phyloP scores from a whole-genome alignment of 2,329 filamentous ascomycete genomes.

The Calonectria multiphialidica region DNA sequence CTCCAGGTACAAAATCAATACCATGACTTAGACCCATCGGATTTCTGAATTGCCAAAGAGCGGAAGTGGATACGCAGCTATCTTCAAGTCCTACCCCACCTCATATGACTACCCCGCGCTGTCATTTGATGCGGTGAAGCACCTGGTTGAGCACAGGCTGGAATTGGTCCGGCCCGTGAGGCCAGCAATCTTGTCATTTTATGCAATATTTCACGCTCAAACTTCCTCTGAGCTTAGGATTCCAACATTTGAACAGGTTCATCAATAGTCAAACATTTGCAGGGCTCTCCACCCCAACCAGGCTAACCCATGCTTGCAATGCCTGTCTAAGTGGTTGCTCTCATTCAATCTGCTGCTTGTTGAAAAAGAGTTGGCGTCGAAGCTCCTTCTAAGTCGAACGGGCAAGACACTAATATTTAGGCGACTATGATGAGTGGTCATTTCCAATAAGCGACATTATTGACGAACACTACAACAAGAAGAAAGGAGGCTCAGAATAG shows the following conservation, averaged over 20 bases:
- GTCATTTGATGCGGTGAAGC: not conserved
- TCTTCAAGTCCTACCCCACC: not conserved
- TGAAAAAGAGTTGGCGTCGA: not conserved
- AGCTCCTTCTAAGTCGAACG: not conserved
- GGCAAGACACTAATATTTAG: not conserved
- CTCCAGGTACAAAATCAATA: not conserved
- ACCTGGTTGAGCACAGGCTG: not conserved
- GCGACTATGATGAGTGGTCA: not conserved
- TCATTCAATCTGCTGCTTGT: not conserved
- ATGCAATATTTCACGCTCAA: not conserved
- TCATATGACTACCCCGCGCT: not conserved
- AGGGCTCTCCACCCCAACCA: not conserved
- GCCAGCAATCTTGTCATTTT: not conserved
- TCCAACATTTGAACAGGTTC: not conserved
- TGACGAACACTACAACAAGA: not conserved
- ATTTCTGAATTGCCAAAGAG: not conserved
- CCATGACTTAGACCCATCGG: not conserved
- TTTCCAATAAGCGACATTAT: not conserved
- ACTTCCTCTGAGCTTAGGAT: not conserved
- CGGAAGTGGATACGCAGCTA: not conserved
- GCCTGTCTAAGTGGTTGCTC: not conserved
- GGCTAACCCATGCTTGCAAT: too few relatives aligned
- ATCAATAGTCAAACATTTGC: too few relatives aligned
- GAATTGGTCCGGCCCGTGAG: not conserved
- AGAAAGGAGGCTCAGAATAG: not conserved